phyloP scores from a whole-genome alignment of 2,329 filamentous ascomycete species.

The Hypoxylon sp. region DNA sequence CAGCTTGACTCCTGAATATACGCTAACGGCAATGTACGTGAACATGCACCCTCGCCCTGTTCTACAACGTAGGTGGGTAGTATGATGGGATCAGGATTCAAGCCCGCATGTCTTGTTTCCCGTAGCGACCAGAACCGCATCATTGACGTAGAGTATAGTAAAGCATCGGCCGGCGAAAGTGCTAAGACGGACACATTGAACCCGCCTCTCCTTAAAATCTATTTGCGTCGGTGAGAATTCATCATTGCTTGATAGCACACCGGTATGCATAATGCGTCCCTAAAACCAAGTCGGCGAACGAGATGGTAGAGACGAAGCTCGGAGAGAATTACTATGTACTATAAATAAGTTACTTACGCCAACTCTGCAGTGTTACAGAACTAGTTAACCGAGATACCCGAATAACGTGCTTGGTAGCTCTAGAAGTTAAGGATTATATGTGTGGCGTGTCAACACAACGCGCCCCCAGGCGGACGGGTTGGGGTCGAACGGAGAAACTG shows the following conservation, averaged over 20 bases:
- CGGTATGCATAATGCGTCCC: conserved; percentile 26
- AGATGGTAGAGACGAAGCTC: conserved; percentile 9
- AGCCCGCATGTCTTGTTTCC: conserved; percentile 28
- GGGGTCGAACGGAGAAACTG: conserved; percentile 35
- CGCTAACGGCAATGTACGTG: conserved; percentile 34
- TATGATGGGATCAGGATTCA: conserved; percentile 35
- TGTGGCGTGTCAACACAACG: conserved; percentile 21
- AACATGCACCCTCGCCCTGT: conserved; percentile 27
- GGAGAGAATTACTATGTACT: conserved; percentile 22
- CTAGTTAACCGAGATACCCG: conserved; percentile 37
- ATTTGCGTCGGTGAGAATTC: conserved; percentile 2
- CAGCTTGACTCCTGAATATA: conserved; percentile 28
- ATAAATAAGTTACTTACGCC: conserved; percentile 39
- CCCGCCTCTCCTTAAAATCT: not conserved
- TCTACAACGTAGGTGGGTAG: conserved; percentile 35
- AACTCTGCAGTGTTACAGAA: conserved; percentile 32
- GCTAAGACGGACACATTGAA: not conserved
- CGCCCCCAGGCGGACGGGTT: conserved; percentile 26
- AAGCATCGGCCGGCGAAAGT: conserved; percentile 4
- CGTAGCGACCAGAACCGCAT: conserved; percentile 11
- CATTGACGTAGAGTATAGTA: conserved; percentile 4
- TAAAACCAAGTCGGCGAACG: conserved; percentile 38
- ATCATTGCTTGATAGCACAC: not conserved
- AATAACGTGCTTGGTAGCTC: conserved; percentile 26
- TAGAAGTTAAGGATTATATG: conserved; percentile 23